Evolutionary conservation across 108 stramenopile species (phyloP), one percentile per base, ranked within the genome.

Genomic region (Skeletonema menzelii): DNA sequence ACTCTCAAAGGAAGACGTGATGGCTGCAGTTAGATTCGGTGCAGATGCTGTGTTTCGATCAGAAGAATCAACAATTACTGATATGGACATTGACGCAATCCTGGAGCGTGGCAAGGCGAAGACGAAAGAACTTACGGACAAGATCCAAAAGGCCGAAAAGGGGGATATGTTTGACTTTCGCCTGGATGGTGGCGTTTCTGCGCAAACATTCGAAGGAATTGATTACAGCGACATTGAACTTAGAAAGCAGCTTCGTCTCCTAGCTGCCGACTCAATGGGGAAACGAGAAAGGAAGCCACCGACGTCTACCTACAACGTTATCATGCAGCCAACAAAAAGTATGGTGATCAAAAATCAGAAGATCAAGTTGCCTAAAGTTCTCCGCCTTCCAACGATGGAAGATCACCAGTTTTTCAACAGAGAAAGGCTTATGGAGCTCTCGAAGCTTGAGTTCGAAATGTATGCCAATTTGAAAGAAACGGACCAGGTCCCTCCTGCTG

Each of bases 21-120:
- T 96, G 59, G 88, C 73, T 35, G 93, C 96, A 78, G 97, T 99
- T 14, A 87, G 95, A 14, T 99, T 98, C 72, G 99, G 99, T n/a
- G 98, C 99, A 15, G 98, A 99, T 75, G 91, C 96, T 59, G 96
- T 99, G 59, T 98, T 96, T 87, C 95, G 93, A 59, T 87, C 89
- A 47, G 88, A 88, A 73, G 91, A 93, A 60, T 90, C 87, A 10
- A 88, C 89, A 22, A 90, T 97, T 63, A 94, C 96, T 19, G 97
- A 97, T 74, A 92, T 93, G 68, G 98, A 98, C 75, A 75, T 82
- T 46, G 80, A 99, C 77, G 90, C 93, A 24, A 98, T 99, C 68
- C 77, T 99, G 34, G 90, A 84, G 35, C 88, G 94, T 56, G 97
- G 97, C 14, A 83, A 85, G 66, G 93, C 95, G 49, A 94, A 89